phyloP scores from a whole-genome alignment of 116 monocot species.

The Phalaenopsis hybrid region DNA sequence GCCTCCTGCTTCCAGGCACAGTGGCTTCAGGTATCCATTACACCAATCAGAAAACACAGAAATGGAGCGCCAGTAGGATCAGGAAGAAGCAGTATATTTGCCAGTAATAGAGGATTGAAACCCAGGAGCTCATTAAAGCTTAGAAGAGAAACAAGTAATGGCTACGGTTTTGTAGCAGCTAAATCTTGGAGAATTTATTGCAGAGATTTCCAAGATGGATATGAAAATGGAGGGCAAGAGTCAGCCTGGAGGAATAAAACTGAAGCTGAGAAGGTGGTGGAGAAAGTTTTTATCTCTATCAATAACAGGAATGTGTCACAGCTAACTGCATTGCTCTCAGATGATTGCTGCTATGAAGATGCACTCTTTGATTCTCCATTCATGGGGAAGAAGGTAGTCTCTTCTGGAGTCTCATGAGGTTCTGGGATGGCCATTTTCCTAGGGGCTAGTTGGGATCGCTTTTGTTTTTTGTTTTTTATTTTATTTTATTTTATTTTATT shows the following conservation, averaged over 20 bases:
- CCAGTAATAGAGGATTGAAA: background rate
- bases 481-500: no score
- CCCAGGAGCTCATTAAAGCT: background rate
- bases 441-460: no score
- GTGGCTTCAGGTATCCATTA: background rate
- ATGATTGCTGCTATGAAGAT: conserved; percentile 3
- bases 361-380: conserved; percentile 4
- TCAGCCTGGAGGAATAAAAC: background rate
- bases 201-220: background rate
- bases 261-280: background rate
- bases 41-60: background rate
- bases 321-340: background rate
- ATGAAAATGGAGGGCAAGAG: background rate
- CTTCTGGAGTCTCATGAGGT: background rate
- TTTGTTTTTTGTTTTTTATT: no score
- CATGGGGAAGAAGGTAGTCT: background rate
- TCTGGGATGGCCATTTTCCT: no score
- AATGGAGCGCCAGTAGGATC: background rate
- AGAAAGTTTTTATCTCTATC: background rate
- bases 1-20: background rate
- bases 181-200: background rate
- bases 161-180: background rate
- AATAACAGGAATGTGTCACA: background rate
- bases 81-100: background rate
- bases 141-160: background rate